Conservation (phyloP, 1,284 basidiomycete species). For the Ustilago xerochloae region DNA sequence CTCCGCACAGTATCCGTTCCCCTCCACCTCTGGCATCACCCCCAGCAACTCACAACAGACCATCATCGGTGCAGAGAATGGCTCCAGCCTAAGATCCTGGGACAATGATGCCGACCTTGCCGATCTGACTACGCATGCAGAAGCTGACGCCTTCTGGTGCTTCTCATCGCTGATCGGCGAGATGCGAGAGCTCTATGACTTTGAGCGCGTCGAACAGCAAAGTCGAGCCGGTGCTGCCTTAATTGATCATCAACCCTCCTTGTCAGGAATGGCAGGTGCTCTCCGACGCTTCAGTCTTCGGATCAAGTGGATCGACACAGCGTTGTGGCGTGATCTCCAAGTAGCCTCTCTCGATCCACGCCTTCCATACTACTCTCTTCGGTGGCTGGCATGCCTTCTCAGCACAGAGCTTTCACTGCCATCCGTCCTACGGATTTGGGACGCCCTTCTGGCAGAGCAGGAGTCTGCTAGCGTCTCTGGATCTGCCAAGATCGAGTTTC, state of each 20-base stretch:
- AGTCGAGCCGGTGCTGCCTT: constrained; percentile 14
- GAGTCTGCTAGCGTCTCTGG: constrained; percentile 14
- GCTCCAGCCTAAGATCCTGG: constrained; percentile 5
- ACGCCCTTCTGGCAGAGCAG: constrained; percentile 61
- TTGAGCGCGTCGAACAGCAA: constrained; percentile 55
- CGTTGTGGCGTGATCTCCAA: constrained; percentile 53
- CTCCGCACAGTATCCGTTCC: constrained; percentile 28
- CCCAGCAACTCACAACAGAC: constrained; percentile 24
- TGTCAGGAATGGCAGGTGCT: constrained; percentile 55
- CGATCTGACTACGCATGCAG: constrained; percentile 40
- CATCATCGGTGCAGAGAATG: neutral
- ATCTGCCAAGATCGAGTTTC: constrained; percentile 61
- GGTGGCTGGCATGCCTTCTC: constrained; percentile 64
- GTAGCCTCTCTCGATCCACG: constrained; percentile 55
- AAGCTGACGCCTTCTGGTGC: constrained; percentile 68
- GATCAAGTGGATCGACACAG: constrained; percentile 54
- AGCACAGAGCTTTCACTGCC: constrained; percentile 61
- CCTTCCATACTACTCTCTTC: constrained; percentile 64
- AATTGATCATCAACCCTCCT: constrained; percentile 10
- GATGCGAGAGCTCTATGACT: constrained; percentile 65
- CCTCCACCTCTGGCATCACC: neutral
- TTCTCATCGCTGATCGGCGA: constrained; percentile 63
- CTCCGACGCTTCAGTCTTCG: constrained; percentile 55
- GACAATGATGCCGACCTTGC: constrained; percentile 29
- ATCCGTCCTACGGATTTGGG: constrained; percentile 62